Base-by-base conservation (phyloP, 2,329 filamentous ascomycete species). In the Phialophora expanda region DNA sequence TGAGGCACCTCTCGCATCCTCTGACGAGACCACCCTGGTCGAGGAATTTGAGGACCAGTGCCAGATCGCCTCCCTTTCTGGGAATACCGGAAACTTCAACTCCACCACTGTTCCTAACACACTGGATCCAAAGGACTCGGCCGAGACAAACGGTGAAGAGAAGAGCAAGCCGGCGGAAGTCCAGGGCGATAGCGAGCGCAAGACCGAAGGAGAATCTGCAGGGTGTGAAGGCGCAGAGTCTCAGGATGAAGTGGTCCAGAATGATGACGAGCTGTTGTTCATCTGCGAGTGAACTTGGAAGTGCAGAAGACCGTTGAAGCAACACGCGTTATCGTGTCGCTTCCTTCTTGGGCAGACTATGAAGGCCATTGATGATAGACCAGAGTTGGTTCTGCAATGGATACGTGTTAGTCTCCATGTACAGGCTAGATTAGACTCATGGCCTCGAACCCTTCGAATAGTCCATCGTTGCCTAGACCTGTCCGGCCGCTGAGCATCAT, bases 41-140 rank as follows among this genome's bases (percentile, higher is more conserved):
- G 53, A 34, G 17, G 53, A 28, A 8, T 55, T 55, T 12, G 53
- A 55, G 12, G 53, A 34, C 53, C 17, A 55, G 26, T 55, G 53
- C 53, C 26, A 32, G 14, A 24, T 55, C 17, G 17, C 11, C 12
- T 30, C 28, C 7, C 22, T 14, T 32, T 55, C 53, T 11, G 8
- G 26, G 26, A 12, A 20, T 51, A 4, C 28, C 53, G 8, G 28
- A 32, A 32, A 8, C 53, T 4, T 26, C 22, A 55, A 17, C 28
- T 28, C 17, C 17, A 17, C 28, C 5, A 34, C 12, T 1, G 24
- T 12, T 55, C 26, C 24, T n/a, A 30, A 4, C 53, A 55, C 28
- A 9, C 53, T n/a, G 22, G 28, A 55, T 11, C 2, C 7, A 28
- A 20, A 30, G 53, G 53, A 22, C 8, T 20, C 38, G 6, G 9